Percentiles rank a stretch among this genome's conserved stretches.
Evolutionary conservation across 306 rosid genomes (phyloP).

Genomic region (Vigna trinervia): DNA sequence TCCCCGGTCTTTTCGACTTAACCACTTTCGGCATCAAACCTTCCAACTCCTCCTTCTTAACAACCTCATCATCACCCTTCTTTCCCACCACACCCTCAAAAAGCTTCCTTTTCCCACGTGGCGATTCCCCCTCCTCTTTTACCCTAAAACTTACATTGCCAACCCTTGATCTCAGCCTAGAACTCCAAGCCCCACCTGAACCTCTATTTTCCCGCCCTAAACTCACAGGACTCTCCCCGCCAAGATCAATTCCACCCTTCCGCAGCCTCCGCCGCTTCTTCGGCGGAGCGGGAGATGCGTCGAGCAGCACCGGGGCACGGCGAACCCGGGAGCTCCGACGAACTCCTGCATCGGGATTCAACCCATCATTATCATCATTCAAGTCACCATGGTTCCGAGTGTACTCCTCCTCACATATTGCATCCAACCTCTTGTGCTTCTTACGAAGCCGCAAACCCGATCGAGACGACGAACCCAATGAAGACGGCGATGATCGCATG

Average conservation of each 20-base stretch:
- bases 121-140: slow-evolving; percentile 45
- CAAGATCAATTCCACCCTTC: slow-evolving; percentile 43
- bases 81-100: slow-evolving; percentile 51
- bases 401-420: slow-evolving; percentile 83
- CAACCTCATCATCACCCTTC: slow-evolving; percentile 46
- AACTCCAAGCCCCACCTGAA: slow-evolving; percentile 56
- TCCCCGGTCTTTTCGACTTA: slow-evolving; percentile 68
- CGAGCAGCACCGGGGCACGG: slow-evolving; percentile 81
- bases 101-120: slow-evolving; percentile 69
- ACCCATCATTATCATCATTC: slow-evolving; percentile 56
- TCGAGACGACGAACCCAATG: slow-evolving; percentile 52
- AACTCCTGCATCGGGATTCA: slow-evolving; percentile 53
- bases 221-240: slow-evolving; percentile 45
- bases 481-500: slow-evolving; percentile 69
- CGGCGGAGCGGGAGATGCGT: slow-evolving; percentile 74
- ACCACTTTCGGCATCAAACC: slow-evolving; percentile 54
- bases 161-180: slow-evolving; percentile 73
- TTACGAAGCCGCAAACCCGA: slow-evolving; percentile 71
- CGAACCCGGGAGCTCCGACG: slow-evolving; percentile 85
- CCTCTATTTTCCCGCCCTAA: slow-evolving; percentile 39
- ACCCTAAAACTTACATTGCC: slow-evolving; percentile 48
- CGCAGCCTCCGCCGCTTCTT: slow-evolving; percentile 64
- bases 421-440: slow-evolving; percentile 95
- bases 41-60: slow-evolving; percentile 53
- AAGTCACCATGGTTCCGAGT: slow-evolving; percentile 68